Conservation (phyloP, 495 filamentous ascomycete species). For the Talaromyces nanjingensis region DNA sequence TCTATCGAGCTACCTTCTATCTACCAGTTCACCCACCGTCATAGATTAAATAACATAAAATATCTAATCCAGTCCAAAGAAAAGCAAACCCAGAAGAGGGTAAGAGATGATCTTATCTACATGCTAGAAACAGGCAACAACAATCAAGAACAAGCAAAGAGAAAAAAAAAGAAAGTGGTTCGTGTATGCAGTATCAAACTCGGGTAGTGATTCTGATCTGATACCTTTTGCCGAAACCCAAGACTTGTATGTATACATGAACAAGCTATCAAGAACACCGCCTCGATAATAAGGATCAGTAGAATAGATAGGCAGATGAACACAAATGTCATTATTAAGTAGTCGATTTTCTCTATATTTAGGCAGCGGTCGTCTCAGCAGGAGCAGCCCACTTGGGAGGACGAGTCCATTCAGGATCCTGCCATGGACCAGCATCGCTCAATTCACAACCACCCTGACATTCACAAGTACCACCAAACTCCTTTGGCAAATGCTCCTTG, state of each 20-base stretch:
- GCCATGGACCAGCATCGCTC: conserved; percentile 90
- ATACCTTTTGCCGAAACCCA: not conserved
- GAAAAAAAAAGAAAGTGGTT: conserved; percentile 6
- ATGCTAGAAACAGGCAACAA: not conserved
- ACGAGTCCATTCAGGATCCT: conserved; percentile 65
- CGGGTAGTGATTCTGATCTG: not conserved
- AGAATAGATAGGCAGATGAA: not conserved
- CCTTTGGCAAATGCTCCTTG: conserved; percentile 78
- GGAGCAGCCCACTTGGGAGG: conserved; percentile 60
- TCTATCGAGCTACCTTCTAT: not conserved
- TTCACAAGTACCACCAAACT: conserved; percentile 77
- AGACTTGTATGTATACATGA: not conserved
- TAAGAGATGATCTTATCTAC: not conserved
- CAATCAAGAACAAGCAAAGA: not conserved
- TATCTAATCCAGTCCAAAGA: not conserved
- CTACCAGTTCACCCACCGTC: not conserved
- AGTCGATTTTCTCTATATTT: not conserved
- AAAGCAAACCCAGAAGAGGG: not conserved
- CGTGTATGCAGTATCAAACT: not conserved
- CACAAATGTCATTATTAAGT: conserved; percentile 5
- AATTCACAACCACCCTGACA: conserved; percentile 80
- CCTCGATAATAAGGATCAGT: not conserved
- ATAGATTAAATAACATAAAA: not conserved
- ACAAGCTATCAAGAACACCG: not conserved
- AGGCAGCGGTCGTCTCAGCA: conserved; percentile 24